These are phyloP conservation scores for Oehlia diaphana DNA, from an alignment of 192 early-diverging fungal species.

Conservation along the genomic window DNA sequence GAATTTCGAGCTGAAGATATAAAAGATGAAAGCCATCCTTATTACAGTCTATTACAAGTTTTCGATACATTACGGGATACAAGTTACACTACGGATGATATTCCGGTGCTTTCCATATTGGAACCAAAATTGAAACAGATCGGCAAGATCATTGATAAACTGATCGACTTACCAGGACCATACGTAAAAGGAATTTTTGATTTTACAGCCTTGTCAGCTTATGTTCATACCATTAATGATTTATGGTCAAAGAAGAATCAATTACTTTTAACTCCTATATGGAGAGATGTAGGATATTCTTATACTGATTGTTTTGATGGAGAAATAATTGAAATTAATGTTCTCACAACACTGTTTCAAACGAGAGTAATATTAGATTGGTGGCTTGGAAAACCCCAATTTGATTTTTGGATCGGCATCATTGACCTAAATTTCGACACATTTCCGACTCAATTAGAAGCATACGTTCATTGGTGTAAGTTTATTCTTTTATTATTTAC, in stretches of 20 bases:
- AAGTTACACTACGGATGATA: slow-evolving; percentile 5
- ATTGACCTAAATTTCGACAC: slow-evolving; percentile 19
- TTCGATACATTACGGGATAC: slow-evolving; percentile 9
- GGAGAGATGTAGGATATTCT: not conserved
- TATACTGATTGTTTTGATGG: not conserved
- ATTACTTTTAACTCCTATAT: slow-evolving; percentile 10
- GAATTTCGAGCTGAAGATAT: slow-evolving; percentile 13
- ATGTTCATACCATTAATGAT: slow-evolving; percentile 15
- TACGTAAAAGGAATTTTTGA: slow-evolving; percentile 15
- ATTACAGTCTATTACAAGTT: slow-evolving; percentile 15
- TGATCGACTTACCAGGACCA: slow-evolving; percentile 14
- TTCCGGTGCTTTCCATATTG: slow-evolving; percentile 7
- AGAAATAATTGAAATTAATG: not conserved
- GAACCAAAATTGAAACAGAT: slow-evolving; percentile 18
- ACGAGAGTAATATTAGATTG: slow-evolving; percentile 12
- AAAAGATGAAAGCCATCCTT: slow-evolving; percentile 14
- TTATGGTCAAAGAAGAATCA: slow-evolving; percentile 22
- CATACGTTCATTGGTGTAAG: slow-evolving; percentile 23
- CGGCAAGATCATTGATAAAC: slow-evolving; percentile 24
- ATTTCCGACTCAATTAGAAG: slow-evolving; percentile 16
- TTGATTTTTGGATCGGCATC: slow-evolving; percentile 21
- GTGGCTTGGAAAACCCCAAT: slow-evolving; percentile 19
- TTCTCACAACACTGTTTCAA: not conserved
- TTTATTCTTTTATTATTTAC: not conserved
- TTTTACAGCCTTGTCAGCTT: slow-evolving; percentile 11